Evolutionary conservation across 176 grass and related monocot species (phyloP).

Genomic region (Puya raimondii): DNA sequence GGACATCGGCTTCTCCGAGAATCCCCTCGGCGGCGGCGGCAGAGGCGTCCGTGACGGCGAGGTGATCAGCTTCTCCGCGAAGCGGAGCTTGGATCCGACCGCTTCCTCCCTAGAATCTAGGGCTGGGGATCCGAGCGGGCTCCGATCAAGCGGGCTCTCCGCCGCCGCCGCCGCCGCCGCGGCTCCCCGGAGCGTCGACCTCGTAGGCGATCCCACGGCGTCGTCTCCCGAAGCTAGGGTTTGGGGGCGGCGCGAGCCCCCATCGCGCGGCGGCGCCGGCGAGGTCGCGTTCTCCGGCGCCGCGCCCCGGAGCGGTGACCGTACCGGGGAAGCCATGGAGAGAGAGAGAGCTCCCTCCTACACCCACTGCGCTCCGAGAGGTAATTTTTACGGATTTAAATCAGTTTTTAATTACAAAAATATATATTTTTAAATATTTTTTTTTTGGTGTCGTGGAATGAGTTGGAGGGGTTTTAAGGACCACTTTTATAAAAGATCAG

Average conservation of each 20-base stretch:
- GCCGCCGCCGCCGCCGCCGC: too few species aligned
- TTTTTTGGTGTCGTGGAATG: not conserved
- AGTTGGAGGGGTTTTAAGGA: not conserved
- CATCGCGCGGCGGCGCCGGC: slow-evolving; percentile 13
- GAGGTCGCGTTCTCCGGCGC: not conserved
- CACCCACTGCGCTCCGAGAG: too few species aligned
- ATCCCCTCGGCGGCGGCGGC: slow-evolving; percentile 25
- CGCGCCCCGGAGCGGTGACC: not conserved
- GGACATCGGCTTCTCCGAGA: not conserved
- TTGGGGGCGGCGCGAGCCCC: slow-evolving; percentile 32
- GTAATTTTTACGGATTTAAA: too few species aligned
- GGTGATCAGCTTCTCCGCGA: too few species aligned
- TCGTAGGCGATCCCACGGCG: not conserved
- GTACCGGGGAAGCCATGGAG: not conserved
- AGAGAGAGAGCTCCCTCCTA: not conserved
- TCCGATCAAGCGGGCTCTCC: too few species aligned
- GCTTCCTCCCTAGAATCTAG: too few species aligned
- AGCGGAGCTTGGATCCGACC: too few species aligned
- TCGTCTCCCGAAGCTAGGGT: slow-evolving; percentile 16
- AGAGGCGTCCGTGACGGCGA: slow-evolving; percentile 14
- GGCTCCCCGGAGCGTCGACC: too few species aligned
- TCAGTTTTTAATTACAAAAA: too few species aligned
- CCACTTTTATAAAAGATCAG: not conserved
- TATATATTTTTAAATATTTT: not conserved
- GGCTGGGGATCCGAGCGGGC: too few species aligned